phyloP scores from a whole-genome alignment of 106 monocot genomes.

The Xerophyta viscosa region DNA sequence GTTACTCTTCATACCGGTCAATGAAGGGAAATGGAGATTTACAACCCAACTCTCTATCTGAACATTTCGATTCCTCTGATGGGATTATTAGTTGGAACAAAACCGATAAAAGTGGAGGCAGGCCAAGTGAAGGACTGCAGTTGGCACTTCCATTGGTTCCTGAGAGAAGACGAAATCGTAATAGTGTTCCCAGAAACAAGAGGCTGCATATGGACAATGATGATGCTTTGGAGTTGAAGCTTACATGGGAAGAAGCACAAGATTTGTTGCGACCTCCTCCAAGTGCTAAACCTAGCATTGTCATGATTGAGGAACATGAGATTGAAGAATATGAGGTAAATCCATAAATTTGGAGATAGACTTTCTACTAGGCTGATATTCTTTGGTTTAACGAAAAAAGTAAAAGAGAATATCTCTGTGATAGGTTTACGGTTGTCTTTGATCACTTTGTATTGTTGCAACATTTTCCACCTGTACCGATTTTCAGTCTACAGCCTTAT shows the following conservation, averaged over 20 bases:
- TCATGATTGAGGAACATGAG: slow-evolving; percentile 86
- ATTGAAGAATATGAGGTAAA: slow-evolving; percentile 98
- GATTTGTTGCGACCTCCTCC: slow-evolving; percentile 81
- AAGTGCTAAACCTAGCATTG: slow-evolving; percentile 68
- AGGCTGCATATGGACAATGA: slow-evolving; percentile 76
- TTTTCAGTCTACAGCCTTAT: no score
- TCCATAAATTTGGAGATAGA: slow-evolving; percentile 1
- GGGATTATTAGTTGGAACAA: slow-evolving; percentile 41
- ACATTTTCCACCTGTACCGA: no score
- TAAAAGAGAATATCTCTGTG: no score
- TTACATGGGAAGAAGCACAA: slow-evolving; percentile 95
- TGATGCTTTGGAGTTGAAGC: slow-evolving; percentile 83
- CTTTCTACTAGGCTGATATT: no score
- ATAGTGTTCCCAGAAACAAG: slow-evolving; percentile 70
- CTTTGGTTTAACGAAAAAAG: no score
- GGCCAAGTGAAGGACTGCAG: slow-evolving; percentile 34
- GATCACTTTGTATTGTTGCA: slow-evolving; percentile 39
- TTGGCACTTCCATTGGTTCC: slow-evolving; percentile 27
- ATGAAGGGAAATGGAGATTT: slow-evolving; percentile 41
- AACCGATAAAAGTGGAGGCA: slow-evolving; percentile 37
- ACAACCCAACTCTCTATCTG: slow-evolving; percentile 33
- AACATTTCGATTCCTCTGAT: slow-evolving; percentile 42
- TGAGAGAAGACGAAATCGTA: slow-evolving; percentile 67
- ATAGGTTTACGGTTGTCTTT: no score
- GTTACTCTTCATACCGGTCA: slow-evolving; percentile 67